Percentiles rank a stretch among this genome's conserved stretches.
Conservation (phyloP, 306 rosid genomes). For the Cucumis melo region DNA sequence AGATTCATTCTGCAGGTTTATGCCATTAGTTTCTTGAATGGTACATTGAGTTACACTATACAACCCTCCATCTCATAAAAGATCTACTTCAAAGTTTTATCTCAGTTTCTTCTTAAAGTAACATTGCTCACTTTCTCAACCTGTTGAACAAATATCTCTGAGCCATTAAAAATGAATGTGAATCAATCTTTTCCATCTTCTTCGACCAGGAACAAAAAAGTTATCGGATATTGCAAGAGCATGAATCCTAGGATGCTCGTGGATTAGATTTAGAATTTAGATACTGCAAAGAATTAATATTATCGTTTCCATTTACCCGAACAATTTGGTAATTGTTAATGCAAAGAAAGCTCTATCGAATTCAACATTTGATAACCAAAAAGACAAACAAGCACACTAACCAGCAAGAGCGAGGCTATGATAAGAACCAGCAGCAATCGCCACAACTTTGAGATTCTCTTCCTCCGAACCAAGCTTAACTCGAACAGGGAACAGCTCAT, state of each 20-base stretch:
- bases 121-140: neutral
- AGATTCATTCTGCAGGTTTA: neutral
- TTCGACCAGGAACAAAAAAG: neutral
- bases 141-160: neutral
- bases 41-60: neutral
- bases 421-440: constrained; percentile 84
- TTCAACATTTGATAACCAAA: neutral
- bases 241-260: neutral
- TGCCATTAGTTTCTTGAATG: neutral
- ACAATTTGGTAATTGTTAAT: neutral
- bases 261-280: neutral
- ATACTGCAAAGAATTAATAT: neutral
- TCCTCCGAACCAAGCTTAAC: constrained; percentile 30
- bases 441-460: constrained; percentile 29
- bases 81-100: neutral
- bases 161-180: neutral
- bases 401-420: constrained; percentile 85
- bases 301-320: neutral
- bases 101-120: neutral
- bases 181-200: neutral
- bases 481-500: constrained; percentile 39
- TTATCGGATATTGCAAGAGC: neutral
- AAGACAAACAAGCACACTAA: constrained; percentile 4
- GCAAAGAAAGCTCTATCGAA: neutral
- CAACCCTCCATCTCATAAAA: neutral